Evolutionary conservation across 139 green algal species (phyloP), one percentile per base, ranked within the genome.

Genomic region (Raphidocelis subcapitata): DNA sequence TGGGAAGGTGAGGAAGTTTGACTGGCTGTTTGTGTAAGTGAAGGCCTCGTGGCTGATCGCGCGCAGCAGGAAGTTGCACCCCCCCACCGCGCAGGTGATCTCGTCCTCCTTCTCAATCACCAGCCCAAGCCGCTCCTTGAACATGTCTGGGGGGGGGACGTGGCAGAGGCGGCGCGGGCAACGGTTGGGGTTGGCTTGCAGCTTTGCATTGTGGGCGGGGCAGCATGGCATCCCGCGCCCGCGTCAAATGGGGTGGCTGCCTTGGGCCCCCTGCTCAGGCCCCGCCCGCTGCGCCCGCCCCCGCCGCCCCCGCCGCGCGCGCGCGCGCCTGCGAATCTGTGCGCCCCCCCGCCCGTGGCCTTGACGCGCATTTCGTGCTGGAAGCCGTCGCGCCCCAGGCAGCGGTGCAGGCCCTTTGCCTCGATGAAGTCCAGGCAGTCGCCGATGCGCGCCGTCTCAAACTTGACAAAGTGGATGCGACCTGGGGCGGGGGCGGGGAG

Each of bases 391-490:
- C 72, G 62, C 32, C 82, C 68, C 47, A 73, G 70, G 29, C 76
- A 82, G 46, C 77, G 80, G 79, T 98, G 95, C 69, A 99, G 82
- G 5, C 88, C 83, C 76, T 98, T 98, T 28, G 88, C 87, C 71
- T 96, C 76, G 49, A 99, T 99, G 84, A 99, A 99, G 57, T 92
- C 84, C 0, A 99, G 80, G 70, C 79, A 90, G 52, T 97, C 87
- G 5, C 94, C 70, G 15, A 99, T 76, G 20, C 90, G 88, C 3
- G 61, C 77, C 0, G 89, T 98, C 82, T 99, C 93, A 88, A 99
- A 99, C 82, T 99, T 98, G 20, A 98, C 92, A 86, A 99, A 99
- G 82, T 99, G 96, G 63, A 99, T 86, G 54, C 80, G 75, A 16
- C 84, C 84, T 89, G 75, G 24, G 12, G 29, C n/a, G n/a, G n/a